A percentile compares a stretch with the other conserved stretches of the same genome.
These are phyloP conservation scores for Zygoascus bituminiphila DNA, from an alignment of 805 yeast genomes.

Conservation along the genomic window DNA sequence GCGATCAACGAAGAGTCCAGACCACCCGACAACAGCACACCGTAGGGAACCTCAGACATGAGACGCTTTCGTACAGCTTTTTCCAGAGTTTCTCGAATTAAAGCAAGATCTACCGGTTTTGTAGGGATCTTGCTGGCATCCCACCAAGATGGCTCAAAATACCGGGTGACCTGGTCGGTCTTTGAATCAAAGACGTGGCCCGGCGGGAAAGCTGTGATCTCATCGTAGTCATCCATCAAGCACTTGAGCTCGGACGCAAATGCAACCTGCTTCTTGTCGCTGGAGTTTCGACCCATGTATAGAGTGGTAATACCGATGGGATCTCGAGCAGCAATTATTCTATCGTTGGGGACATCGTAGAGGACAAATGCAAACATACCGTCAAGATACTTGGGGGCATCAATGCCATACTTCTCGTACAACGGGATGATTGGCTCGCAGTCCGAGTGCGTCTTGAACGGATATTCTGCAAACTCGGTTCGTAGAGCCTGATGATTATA, in stretches of 20 bases:
- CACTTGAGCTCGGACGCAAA: conserved; percentile 95
- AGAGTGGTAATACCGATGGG: conserved; percentile 96
- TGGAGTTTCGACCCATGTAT: conserved; percentile 80
- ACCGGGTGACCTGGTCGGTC: conserved; percentile 78
- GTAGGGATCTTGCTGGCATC: conserved; percentile 70
- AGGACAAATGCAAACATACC: conserved; percentile 98
- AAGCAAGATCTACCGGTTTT: conserved; percentile 61
- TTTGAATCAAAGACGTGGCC: conserved; percentile 94
- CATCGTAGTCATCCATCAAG: conserved; percentile 89
- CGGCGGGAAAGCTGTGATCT: conserved; percentile 91
- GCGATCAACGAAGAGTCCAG: conserved; percentile 95
- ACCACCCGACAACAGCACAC: conserved; percentile 96
- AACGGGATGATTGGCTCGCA: conserved; percentile 97
- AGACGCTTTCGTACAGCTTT: conserved; percentile 96
- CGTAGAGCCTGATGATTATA: conserved; percentile 93
- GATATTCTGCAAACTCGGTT: conserved; percentile 61
- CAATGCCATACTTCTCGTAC: conserved; percentile 75
- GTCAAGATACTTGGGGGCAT: conserved; percentile 86
- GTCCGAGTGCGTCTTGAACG: conserved; percentile 79
- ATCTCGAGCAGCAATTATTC: conserved; percentile 95
- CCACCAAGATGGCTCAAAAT: conserved; percentile 93
- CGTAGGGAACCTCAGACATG: conserved; percentile 99
- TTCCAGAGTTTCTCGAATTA: conserved; percentile 75
- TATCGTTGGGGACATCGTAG: conserved; percentile 74
- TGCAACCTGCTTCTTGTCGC: conserved; percentile 64